Evolutionary conservation across 202 grass and related monocot genomes (phyloP), one percentile per base, ranked within the genome.

Genomic region (Zoysia matrella): DNA sequence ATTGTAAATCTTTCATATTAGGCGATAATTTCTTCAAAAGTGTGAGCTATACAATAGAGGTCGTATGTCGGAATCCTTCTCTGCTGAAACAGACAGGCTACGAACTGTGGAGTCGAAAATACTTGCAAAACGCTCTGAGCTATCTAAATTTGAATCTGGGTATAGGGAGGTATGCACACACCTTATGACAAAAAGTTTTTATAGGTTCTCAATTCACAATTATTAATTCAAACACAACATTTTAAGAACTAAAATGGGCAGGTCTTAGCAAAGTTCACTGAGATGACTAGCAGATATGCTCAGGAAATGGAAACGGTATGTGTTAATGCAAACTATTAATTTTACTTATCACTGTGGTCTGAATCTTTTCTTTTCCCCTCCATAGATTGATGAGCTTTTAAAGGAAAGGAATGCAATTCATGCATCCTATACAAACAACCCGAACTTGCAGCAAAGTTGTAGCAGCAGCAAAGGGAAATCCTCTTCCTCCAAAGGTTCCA

Each of bases 1-100:
- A 39, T 54, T 71, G 67, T 73, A 75, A 57, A 77, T 16, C 4
- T 56, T 50, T 75, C 18, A 44, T 41, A 74, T 65, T 81, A 99
- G 96, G 96, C 41, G 96, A 99, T 62, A 99, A 95, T 87, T 99
- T 99, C 91, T 99, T 99, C 75, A 99, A 90, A 90, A 99, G 91
- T 83, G 90, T 74, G 54, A 95, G 78, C 73, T 99, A 99, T 87
- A 95, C 85, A 48, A 78, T 99, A 84, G 96, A 99, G 74, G 83
- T 99, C 60, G 82, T 99, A 74, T 95, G 87, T 64, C 90, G 15
- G 87, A 95, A 88, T 85, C 91, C 9, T 99, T 99, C 76, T 69
- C 86, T 7, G 60, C 68, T 61, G 90, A 99, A 86, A 98, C 93
- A 85, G 91, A 85, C 81, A 91, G 86, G 72, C 80, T 99, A 14